Evolutionary conservation across 2,329 filamentous ascomycete species (phyloP).

Genomic region (Penicillium sp.): DNA sequence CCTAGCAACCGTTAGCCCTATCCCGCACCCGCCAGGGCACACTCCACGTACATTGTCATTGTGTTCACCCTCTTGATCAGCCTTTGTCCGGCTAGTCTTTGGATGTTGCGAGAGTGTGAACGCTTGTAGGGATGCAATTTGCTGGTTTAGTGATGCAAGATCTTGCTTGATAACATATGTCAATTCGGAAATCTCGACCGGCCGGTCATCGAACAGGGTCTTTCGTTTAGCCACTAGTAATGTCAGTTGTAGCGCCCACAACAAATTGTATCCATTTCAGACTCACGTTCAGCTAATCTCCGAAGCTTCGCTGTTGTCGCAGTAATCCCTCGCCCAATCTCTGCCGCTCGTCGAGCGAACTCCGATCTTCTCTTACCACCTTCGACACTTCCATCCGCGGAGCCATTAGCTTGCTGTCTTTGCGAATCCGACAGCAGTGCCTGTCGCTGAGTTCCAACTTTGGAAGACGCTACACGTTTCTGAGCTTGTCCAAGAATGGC

Average conservation of each 20-base stretch:
- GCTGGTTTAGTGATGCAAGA: slow-evolving; percentile 80
- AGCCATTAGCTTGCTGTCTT: slow-evolving; percentile 62
- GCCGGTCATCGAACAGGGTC: slow-evolving; percentile 94
- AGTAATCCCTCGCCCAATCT: slow-evolving; percentile 89
- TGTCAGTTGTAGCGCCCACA: not conserved
- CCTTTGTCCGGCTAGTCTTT: slow-evolving; percentile 52
- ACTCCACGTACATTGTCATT: slow-evolving; percentile 77
- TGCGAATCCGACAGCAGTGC: slow-evolving; percentile 77
- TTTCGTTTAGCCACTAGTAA: slow-evolving; percentile 84
- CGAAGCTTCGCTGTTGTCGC: slow-evolving; percentile 94
- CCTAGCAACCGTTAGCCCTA: slow-evolving; percentile 35
- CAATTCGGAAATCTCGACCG: slow-evolving; percentile 95
- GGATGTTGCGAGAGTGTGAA: slow-evolving; percentile 80
- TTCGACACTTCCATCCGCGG: slow-evolving; percentile 55
- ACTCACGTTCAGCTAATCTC: slow-evolving; percentile 80
- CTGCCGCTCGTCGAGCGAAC: slow-evolving; percentile 88
- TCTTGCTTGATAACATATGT: slow-evolving; percentile 99
- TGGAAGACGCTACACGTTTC: slow-evolving; percentile 75
- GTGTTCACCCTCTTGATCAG: slow-evolving; percentile 87
- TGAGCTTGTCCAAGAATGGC: slow-evolving; percentile 87
- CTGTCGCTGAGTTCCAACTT: slow-evolving; percentile 78
- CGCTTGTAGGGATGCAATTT: slow-evolving; percentile 81
- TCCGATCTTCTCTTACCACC: slow-evolving; percentile 69
- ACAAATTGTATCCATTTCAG: not conserved
- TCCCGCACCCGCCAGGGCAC: not conserved